These are phyloP conservation scores for Fusarium sp. DNA, from an alignment of 2,329 filamentous ascomycete genomes.

Conservation along the genomic window DNA sequence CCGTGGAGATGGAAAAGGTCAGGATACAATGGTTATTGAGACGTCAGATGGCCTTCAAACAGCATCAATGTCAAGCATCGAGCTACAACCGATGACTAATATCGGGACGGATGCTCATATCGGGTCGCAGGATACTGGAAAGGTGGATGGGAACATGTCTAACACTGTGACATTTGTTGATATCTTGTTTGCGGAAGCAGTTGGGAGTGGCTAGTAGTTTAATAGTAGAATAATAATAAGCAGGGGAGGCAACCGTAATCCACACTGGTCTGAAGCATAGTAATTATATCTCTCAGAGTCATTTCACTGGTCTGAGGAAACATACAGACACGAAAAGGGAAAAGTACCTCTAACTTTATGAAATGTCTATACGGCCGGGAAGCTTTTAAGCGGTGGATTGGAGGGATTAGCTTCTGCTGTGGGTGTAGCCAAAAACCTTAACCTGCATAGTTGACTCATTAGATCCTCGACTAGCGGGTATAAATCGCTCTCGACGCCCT, in stretches of 20 bases:
- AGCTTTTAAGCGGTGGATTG: background rate
- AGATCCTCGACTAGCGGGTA: background rate
- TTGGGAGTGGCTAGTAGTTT: slow-evolving; percentile 10
- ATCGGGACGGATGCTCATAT: slow-evolving; percentile 11
- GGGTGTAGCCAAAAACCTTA: background rate
- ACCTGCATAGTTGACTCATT: slow-evolving; percentile 3
- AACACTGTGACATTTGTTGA: slow-evolving; percentile 27
- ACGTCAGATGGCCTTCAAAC: background rate
- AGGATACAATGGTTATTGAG: background rate
- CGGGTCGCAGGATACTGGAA: slow-evolving; percentile 13
- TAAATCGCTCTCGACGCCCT: background rate
- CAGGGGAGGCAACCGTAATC: no score
- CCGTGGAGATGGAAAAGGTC: background rate
- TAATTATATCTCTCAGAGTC: no score
- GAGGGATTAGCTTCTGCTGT: background rate
- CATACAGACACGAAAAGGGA: no score
- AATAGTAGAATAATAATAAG: background rate
- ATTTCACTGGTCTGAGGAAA: no score
- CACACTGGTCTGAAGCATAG: no score
- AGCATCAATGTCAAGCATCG: background rate
- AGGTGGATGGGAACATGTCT: slow-evolving; percentile 9
- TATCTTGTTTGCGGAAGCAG: slow-evolving; percentile 25
- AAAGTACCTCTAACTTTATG: no score
- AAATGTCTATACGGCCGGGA: no score
- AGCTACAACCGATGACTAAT: slow-evolving; percentile 19